Evolutionary conservation across 2,329 filamentous ascomycete species (phyloP), one percentile per base, ranked within the genome.

Genomic region (Pestalotiopsis sp.): DNA sequence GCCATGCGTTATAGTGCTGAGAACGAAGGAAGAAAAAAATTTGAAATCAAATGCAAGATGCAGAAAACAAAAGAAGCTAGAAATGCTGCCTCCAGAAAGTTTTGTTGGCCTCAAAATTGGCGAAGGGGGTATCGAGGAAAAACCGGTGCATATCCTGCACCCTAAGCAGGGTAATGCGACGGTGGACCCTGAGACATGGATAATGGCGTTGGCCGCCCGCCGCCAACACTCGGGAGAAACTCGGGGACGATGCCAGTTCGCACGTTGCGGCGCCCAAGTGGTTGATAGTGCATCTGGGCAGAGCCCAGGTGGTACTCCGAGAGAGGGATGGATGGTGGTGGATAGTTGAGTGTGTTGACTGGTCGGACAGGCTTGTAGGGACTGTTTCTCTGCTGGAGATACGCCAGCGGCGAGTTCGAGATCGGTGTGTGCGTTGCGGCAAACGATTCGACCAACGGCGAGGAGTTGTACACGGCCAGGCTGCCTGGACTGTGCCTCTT

Each of bases 301-400:
- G 92, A 90, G 62, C 87, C 81, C 66, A 93, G 83, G 72, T 92
- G 86, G 76, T 94, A 92, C 73, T 92, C 88, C 71, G 95, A 91
- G 71, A 97, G 87, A 7, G 93, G 93, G 9, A 90, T 87, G 27
- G 93, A 92, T 0, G 94, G 93, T 6, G 94, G 93, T 39, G 95
- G 95, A 69, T 96, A 94, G 38, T 98, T 85, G n/a, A 98, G 87
- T 0, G 94, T 97, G 73, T 96, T 94, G 69, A 98, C 93, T 70
- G 93, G 89, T 66, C 95, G 92, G 52, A 98, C 92, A 1, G 95
- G 95, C 71, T 94, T 93, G 81, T 98, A 98, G 3, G 96, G 96
- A 67, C 95, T 98, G 71, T 93, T 91, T 68, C 96, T 89, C 78
- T 97, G 93, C 76, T 93, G 92, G 49, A 98, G 85, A 80, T 97